A percentile compares a stretch with the other conserved stretches of the same genome.
phyloP scores from a whole-genome alignment of 768 basidiomycete genomes.

The Lentinula lateritia region DNA sequence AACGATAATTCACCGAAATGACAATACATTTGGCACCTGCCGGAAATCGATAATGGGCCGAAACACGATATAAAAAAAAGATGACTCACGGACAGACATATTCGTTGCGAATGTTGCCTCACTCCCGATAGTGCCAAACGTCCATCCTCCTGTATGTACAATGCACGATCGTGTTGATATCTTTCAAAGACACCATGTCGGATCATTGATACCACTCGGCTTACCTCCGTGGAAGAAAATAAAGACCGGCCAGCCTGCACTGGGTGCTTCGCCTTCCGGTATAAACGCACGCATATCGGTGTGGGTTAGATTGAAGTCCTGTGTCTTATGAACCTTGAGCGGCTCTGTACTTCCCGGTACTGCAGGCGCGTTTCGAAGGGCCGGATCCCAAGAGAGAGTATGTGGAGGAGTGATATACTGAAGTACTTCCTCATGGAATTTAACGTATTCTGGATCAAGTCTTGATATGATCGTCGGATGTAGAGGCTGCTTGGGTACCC shows the following conservation, averaged over 20 bases:
- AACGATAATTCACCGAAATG: conserved; percentile 63
- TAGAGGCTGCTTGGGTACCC: conserved; percentile 40
- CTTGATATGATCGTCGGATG: conserved; percentile 52
- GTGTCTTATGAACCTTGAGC: conserved; percentile 46
- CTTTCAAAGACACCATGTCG: neutral
- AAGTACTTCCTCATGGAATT: conserved; percentile 51
- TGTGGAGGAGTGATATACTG: conserved; percentile 44
- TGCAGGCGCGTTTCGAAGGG: conserved; percentile 43
- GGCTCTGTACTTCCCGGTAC: conserved; percentile 55
- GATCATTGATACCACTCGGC: conserved; percentile 6
- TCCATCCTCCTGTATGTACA: conserved; percentile 60
- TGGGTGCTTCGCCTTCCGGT: conserved; percentile 45
- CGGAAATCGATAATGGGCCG: neutral
- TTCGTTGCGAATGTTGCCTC: conserved; percentile 60
- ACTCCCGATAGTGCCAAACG: conserved; percentile 56
- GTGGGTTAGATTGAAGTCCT: conserved; percentile 48
- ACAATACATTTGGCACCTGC: conserved; percentile 58
- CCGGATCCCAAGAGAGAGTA: conserved; percentile 56
- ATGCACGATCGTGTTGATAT: neutral
- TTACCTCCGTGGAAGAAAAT: conserved; percentile 73
- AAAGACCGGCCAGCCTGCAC: conserved; percentile 63
- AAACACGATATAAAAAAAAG: neutral
- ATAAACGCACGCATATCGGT: conserved; percentile 60
- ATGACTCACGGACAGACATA: conserved; percentile 46
- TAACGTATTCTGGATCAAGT: conserved; percentile 64